A percentile compares a stretch with the other conserved stretches of the same genome.
phyloP scores from a whole-genome alignment of 768 basidiomycete species.

The Suillus brevipes region DNA sequence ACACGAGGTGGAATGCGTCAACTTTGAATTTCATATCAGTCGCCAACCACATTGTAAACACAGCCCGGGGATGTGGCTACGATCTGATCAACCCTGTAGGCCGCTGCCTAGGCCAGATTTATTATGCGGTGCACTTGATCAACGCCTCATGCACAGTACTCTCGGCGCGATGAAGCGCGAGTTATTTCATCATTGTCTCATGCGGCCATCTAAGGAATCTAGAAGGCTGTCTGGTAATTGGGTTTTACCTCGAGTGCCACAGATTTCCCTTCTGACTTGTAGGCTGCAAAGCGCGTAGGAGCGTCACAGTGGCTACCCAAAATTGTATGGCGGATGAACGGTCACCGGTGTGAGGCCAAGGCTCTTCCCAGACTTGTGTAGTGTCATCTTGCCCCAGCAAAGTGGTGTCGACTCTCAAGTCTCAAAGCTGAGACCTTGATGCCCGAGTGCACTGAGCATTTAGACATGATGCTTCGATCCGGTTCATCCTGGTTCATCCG shows the following conservation, averaged over 20 bases:
- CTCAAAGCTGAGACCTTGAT: too few species aligned
- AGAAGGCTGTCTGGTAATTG: neutral
- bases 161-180: neutral
- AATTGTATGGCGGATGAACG: too few species aligned
- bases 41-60: neutral
- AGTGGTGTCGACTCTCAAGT: too few species aligned
- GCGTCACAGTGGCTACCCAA: too few species aligned
- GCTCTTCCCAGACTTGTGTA: too few species aligned
- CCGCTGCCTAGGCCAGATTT: neutral
- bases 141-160: neutral
- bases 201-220: neutral
- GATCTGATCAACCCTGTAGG: neutral
- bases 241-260: too few species aligned
- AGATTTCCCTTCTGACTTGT: too few species aligned
- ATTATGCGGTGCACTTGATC: neutral
- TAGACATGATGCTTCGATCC: constrained; percentile 15
- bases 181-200: too few species aligned
- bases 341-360: too few species aligned
- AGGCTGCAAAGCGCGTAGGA: too few species aligned
- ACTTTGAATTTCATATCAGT: neutral
- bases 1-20: neutral
- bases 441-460: too few species aligned
- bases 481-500: constrained; percentile 18
- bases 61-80: neutral
- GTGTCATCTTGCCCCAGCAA: too few species aligned